Conservation (phyloP, 495 filamentous ascomycete genomes). For the Penicillium mononematosum region DNA sequence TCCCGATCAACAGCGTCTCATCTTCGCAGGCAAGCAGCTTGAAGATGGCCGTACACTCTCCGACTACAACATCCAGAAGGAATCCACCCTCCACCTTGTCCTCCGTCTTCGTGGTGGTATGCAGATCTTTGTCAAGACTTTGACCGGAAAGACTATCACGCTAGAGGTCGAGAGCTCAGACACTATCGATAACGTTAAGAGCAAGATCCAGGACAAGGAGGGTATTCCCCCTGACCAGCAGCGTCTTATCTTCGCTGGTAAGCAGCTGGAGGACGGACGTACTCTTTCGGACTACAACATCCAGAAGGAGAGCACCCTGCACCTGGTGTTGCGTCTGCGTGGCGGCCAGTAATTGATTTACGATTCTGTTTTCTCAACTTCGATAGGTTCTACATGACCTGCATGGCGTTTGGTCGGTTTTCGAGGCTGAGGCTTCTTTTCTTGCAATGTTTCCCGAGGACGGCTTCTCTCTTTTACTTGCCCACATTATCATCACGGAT, state of each 20-base stretch:
- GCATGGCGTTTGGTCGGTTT: slow-evolving; percentile 48
- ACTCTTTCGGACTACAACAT: slow-evolving; percentile 91
- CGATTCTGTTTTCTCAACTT: slow-evolving; percentile 21
- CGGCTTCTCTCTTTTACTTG: slow-evolving; percentile 31
- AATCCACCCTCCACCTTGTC: slow-evolving; percentile 95
- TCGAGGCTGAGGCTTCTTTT: slow-evolving; percentile 33
- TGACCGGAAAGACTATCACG: slow-evolving; percentile 92
- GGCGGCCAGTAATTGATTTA: slow-evolving; percentile 64
- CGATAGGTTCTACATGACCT: slow-evolving; percentile 35
- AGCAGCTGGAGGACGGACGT: slow-evolving; percentile 84
- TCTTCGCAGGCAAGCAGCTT: slow-evolving; percentile 96
- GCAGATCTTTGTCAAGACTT: slow-evolving; percentile 93
- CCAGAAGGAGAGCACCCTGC: slow-evolving; percentile 87
- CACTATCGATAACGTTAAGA: slow-evolving; percentile 92
- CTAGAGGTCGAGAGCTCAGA: slow-evolving; percentile 86
- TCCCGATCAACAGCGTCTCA: slow-evolving; percentile 89
- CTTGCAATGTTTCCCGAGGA: slow-evolving; percentile 20
- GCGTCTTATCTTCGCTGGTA: slow-evolving; percentile 86
- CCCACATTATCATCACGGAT: slow-evolving; percentile 6
- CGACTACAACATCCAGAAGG: slow-evolving; percentile 99
- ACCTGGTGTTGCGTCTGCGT: slow-evolving; percentile 84
- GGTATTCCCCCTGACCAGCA: slow-evolving; percentile 89
- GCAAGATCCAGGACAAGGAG: slow-evolving; percentile 92
- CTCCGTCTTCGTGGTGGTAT: slow-evolving; percentile 97
- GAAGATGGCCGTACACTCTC: slow-evolving; percentile 89